phyloP scores from a whole-genome alignment of 2,329 filamentous ascomycete genomes.

The Blastomyces emzantsi region DNA sequence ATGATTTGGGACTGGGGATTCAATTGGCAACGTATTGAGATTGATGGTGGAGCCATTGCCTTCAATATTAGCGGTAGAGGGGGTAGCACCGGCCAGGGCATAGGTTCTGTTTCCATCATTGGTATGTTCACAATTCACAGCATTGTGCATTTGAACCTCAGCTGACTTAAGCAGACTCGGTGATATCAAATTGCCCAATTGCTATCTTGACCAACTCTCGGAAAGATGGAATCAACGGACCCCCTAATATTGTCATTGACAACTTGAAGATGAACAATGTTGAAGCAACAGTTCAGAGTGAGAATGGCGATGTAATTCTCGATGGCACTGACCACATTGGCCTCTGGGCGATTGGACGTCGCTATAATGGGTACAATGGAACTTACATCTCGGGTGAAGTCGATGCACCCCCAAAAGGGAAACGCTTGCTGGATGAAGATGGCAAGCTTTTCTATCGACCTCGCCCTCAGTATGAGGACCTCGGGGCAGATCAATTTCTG shows the following conservation, averaged over 20 bases:
- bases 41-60: conserved; percentile 7
- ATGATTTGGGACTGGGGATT: conserved; percentile 9
- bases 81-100: neutral
- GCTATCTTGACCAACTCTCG: conserved; percentile 28
- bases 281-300: conserved; percentile 25
- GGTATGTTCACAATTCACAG: conserved; percentile 4
- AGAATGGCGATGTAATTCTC: conserved; percentile 5
- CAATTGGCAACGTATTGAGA: conserved; percentile 8
- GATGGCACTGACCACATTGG: neutral
- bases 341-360: conserved; percentile 9
- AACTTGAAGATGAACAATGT: conserved; percentile 44
- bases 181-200: conserved; percentile 7
- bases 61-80: conserved; percentile 3
- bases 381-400: conserved; percentile 5
- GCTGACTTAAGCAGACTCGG: conserved; percentile 2
- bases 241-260: conserved; percentile 33
- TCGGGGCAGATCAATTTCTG: neutral
- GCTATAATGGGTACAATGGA: conserved; percentile 8
- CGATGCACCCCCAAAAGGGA: conserved; percentile 5
- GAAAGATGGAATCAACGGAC: neutral
- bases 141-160: neutral
- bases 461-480: conserved; percentile 10
- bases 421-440: conserved; percentile 1
- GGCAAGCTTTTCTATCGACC: conserved; percentile 8
- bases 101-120: conserved; percentile 6